Evolutionary conservation across 2,329 filamentous ascomycete species (phyloP), one percentile per base, ranked within the genome.

Genomic region (Aspergillus oerlinghausenensis): DNA sequence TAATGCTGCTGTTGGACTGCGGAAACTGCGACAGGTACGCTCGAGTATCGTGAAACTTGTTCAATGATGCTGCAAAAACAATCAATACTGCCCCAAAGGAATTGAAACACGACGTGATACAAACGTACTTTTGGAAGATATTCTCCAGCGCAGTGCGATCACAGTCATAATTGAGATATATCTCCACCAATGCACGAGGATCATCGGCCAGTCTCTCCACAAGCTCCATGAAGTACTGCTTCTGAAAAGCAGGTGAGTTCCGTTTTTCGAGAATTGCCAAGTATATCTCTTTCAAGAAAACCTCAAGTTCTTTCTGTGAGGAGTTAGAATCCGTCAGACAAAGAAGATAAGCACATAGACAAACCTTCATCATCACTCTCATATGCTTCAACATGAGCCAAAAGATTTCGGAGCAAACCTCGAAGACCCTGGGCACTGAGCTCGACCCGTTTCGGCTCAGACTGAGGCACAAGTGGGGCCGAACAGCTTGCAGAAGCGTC

Each of bases 81-180:
- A 56, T 59, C 48, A 51, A 26, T 42, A 38, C 47, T 11, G 43
- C 11, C 8, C 43, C 51, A 52, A 52, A 43, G 29, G 25, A 35
- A 35, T 17, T 3, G 29, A 14, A 29, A 48, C 4, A 38, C 4
- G 19, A 9, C 14, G 7, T n/a, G 29, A 43, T 3, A 47, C 38
- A 42, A 57, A 61, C 67, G 55, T 67, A 77, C 64, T 84, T 80
- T 74, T 99, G 94, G 72, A 96, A 99, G 74, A 97, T 94, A 73
- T 99, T 99, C 75, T 97, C 93, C 58, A 97, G 84, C 9, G 86
- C 86, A 43, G 91, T 92, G 58, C 93, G 84, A 68, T 97, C 95
- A 75, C 94, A 99, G 72, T 99, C 94, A 70, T 99, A 99, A 74
- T 99, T 99, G 60, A 99, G 83, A 73, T 99, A 99, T 14, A 92